These are phyloP conservation scores for Aurifilum marmelostoma DNA, from an alignment of 2,329 filamentous ascomycete genomes.

Conservation along the genomic window DNA sequence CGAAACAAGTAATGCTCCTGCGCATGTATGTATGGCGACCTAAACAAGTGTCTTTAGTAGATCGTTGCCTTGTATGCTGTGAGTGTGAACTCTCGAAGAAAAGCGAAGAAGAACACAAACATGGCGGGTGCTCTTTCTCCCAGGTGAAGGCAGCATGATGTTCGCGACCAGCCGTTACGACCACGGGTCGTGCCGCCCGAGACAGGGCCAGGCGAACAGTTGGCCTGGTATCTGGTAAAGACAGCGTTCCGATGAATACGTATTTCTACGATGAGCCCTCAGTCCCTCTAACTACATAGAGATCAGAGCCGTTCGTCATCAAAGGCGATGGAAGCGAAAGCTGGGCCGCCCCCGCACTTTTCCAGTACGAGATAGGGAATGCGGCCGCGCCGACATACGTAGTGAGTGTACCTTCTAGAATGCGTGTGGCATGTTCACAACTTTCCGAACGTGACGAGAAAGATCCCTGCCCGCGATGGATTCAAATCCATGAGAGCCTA, in stretches of 20 bases:
- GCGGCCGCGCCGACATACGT: constrained; percentile 12
- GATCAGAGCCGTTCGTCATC: background rate
- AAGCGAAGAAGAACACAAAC: background rate
- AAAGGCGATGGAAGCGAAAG: constrained; percentile 4
- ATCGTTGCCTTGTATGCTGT: constrained; percentile 9
- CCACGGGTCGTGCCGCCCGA: constrained; percentile 22
- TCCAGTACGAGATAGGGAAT: background rate
- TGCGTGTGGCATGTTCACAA: background rate
- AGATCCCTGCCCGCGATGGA: background rate
- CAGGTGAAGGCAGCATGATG: constrained; percentile 13
- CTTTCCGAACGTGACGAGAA: background rate
- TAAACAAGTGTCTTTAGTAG: background rate
- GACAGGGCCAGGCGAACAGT: constrained; percentile 4
- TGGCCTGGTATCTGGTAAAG: background rate
- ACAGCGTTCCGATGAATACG: background rate
- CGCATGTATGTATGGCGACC: background rate
- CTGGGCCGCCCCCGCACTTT: background rate
- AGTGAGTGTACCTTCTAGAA: constrained; percentile 2
- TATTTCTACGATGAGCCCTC: background rate
- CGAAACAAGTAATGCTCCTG: background rate
- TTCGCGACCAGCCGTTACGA: constrained; percentile 19
- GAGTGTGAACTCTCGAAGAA: background rate
- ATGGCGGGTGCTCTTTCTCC: background rate
- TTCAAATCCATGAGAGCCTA: background rate
- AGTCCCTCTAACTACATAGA: constrained; percentile 7